phyloP scores from a whole-genome alignment of 495 filamentous ascomycete species.

The Hypoxylon perforatum region DNA sequence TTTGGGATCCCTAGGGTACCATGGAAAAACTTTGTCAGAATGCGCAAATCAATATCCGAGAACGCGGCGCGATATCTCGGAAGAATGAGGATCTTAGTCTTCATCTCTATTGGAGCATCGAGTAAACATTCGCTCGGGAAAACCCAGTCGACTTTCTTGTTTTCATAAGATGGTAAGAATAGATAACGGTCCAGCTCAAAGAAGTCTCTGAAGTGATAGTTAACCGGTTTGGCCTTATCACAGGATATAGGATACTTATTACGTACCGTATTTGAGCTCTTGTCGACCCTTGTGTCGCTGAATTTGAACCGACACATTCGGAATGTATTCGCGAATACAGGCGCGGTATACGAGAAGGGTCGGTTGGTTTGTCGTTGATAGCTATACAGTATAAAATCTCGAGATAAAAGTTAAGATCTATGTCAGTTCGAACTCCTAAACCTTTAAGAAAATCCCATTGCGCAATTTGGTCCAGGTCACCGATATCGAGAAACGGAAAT shows the following conservation, averaged over 20 bases:
- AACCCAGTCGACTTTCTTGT: conserved; percentile 3
- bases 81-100: conserved; percentile 6
- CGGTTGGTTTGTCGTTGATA: neutral
- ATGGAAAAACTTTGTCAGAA: conserved; percentile 35
- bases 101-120: conserved; percentile 25
- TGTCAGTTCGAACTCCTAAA: neutral
- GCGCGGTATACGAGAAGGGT: conserved; percentile 6
- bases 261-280: conserved; percentile 14
- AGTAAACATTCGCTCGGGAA: conserved; percentile 11
- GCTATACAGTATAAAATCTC: conserved; percentile 18
- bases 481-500: conserved; percentile 39
- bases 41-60: neutral
- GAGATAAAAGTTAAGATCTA: conserved; percentile 22
- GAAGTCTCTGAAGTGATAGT: neutral
- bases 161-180: neutral
- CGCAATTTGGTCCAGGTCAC: neutral
- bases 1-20: conserved; percentile 30
- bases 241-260: neutral
- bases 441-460: conserved; percentile 9
- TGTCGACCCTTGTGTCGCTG: neutral
- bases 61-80: conserved; percentile 8
- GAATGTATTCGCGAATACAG: conserved; percentile 27
- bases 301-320: conserved; percentile 6
- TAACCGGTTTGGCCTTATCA: neutral
- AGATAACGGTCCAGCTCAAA: neutral